These are phyloP conservation scores for Cyclocybe cylindracea DNA, from an alignment of 768 basidiomycete genomes.

Conservation along the genomic window DNA sequence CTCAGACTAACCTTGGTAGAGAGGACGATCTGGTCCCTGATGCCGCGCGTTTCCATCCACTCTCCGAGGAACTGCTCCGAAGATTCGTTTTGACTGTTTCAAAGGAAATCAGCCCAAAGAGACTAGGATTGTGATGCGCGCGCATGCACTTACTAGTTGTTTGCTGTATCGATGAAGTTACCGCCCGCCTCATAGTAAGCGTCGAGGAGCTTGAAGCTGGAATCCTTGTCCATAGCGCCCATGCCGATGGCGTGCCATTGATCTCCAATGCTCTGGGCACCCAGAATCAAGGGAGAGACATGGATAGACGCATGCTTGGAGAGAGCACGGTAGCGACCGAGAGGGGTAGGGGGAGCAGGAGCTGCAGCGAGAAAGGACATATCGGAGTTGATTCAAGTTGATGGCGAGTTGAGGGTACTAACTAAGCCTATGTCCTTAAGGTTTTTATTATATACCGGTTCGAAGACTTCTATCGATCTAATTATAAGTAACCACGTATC, in stretches of 20 bases:
- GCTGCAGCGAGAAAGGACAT: no score
- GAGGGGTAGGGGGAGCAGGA: no score
- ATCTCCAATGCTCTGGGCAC: constrained; percentile 40
- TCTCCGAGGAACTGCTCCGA: constrained; percentile 42
- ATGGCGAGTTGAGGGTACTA: no score
- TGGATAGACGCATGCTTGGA: no score
- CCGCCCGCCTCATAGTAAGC: constrained; percentile 39
- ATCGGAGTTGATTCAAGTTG: no score
- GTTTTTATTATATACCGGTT: no score
- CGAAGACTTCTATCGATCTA: no score
- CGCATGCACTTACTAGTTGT: constrained; percentile 27
- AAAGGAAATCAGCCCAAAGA: neutral
- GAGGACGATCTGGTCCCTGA: constrained; percentile 41
- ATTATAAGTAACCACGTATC: no score
- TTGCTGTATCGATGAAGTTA: constrained; percentile 45
- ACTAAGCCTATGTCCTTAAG: no score
- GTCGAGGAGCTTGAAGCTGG: constrained; percentile 42
- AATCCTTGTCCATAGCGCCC: constrained; percentile 37
- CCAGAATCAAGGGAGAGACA: no score
- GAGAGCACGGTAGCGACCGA: no score
- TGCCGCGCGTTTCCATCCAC: constrained; percentile 38
- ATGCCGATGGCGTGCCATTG: constrained; percentile 32
- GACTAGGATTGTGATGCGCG: neutral
- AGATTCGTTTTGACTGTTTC: constrained; percentile 33
- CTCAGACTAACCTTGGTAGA: constrained; percentile 24